Conservation (phyloP, 345 rosid species). For the Acer saccharum region DNA sequence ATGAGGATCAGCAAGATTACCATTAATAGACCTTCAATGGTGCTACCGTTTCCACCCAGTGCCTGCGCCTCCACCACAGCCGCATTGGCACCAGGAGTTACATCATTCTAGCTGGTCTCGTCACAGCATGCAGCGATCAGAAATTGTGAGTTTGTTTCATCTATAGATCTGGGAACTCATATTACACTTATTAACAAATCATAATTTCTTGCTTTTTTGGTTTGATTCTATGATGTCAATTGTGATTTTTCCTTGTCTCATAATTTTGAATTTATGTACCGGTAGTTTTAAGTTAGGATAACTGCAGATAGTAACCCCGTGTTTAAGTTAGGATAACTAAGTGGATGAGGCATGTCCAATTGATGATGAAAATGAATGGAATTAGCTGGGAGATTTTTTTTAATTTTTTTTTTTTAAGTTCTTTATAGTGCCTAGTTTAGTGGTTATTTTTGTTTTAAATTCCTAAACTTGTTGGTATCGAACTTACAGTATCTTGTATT, state of each 20-base stretch:
- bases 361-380: slow-evolving; percentile 7
- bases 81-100: slow-evolving; percentile 90
- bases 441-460: background rate
- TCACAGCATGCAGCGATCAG: slow-evolving; percentile 86
- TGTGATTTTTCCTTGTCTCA: background rate
- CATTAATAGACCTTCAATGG: slow-evolving; percentile 63
- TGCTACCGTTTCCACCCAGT: slow-evolving; percentile 77
- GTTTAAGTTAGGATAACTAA: no score
- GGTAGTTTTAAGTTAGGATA: background rate
- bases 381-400: background rate
- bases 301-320: background rate
- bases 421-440: background rate
- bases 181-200: background rate
- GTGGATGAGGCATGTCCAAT: background rate
- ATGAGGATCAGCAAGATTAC: slow-evolving; percentile 51
- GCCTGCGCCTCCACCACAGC: slow-evolving; percentile 94
- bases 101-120: slow-evolving; percentile 89
- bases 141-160: slow-evolving; percentile 62
- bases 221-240: slow-evolving; percentile 10
- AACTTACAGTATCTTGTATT: background rate
- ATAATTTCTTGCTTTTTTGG: background rate
- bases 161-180: background rate
- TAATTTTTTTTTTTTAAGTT: background rate
- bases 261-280: background rate
- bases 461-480: background rate